Percentiles rank a stretch among this genome's conserved stretches.
Conservation (phyloP, 140 eudicot species). For the Anethum foeniculum region DNA sequence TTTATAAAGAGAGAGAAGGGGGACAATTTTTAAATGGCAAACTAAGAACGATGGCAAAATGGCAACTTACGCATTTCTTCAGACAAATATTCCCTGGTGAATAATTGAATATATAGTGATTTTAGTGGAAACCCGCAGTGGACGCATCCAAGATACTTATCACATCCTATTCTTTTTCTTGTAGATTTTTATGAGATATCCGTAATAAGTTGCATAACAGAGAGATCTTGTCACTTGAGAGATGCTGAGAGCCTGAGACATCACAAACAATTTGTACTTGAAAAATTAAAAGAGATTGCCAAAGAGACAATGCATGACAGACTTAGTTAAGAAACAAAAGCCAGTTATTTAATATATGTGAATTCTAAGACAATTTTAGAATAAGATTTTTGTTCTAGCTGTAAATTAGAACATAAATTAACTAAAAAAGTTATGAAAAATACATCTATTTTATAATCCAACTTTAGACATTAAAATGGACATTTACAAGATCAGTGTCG, state of each 20-base stretch:
- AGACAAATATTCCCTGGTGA: slow-evolving; percentile 93
- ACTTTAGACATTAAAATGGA: neutral
- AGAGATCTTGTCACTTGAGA: too few species aligned
- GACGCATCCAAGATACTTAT: slow-evolving; percentile 48
- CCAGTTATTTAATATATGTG: neutral
- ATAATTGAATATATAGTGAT: slow-evolving; percentile 65
- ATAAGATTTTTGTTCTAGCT: neutral
- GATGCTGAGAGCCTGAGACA: too few species aligned
- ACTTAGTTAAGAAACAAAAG: neutral
- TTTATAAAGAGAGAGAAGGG: neutral
- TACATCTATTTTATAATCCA: neutral
- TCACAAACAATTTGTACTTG: too few species aligned
- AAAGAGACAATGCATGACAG: neutral
- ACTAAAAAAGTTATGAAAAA: too few species aligned
- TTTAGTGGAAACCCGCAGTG: slow-evolving; percentile 56
- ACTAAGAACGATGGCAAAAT: neutral
- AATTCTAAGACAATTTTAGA: neutral
- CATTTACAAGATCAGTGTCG: neutral
- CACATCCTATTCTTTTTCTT: slow-evolving; percentile 5
- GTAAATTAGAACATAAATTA: neutral
- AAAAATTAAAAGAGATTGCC: neutral
- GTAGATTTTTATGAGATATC: neutral
- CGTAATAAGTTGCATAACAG: neutral
- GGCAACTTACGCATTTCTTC: slow-evolving; percentile 63
- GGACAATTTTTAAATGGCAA: neutral